Evolutionary conservation across 768 basidiomycete genomes (phyloP).

Genomic region (Brasilioporus rufonigricans): DNA sequence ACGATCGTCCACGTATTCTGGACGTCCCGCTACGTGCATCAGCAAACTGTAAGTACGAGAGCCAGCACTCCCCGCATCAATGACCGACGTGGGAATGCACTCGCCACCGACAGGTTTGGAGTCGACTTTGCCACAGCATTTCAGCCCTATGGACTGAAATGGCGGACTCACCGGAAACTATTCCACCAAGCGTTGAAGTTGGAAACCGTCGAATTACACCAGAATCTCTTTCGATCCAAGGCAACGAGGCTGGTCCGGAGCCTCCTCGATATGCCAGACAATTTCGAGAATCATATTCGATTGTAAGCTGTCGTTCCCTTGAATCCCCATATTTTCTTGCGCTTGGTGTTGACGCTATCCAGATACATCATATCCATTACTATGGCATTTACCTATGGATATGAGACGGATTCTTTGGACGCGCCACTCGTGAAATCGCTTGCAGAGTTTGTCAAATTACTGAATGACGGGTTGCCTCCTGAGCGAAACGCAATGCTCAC

Average conservation of each 20-base stretch:
- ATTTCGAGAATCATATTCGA: conserved; percentile 26
- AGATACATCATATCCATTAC: conserved; percentile 34
- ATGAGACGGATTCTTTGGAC: conserved; percentile 26
- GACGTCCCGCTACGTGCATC: conserved; percentile 20
- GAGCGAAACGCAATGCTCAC: conserved; percentile 28
- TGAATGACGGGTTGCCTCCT: conserved; percentile 24
- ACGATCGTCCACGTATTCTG: conserved; percentile 30
- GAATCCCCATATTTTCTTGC: background rate
- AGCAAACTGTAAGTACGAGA: conserved; percentile 21
- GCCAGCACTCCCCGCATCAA: background rate
- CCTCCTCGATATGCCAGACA: conserved; percentile 22
- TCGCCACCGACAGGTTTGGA: conserved; percentile 20
- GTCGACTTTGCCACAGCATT: conserved; percentile 31
- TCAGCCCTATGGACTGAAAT: conserved; percentile 27
- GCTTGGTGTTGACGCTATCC: background rate
- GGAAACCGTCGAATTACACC: conserved; percentile 20
- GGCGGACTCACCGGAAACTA: conserved; percentile 28
- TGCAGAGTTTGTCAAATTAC: conserved; percentile 19
- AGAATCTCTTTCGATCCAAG: conserved; percentile 23
- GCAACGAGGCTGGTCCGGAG: conserved; percentile 15
- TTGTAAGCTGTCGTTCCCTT: conserved; percentile 12
- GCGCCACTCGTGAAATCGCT: conserved; percentile 27
- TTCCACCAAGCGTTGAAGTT: conserved; percentile 28
- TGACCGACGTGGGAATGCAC: background rate
- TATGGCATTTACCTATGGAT: conserved; percentile 31